Base-by-base conservation (phyloP, 2,329 filamentous ascomycete genomes). In the Ceratocystis lukuohia region DNA sequence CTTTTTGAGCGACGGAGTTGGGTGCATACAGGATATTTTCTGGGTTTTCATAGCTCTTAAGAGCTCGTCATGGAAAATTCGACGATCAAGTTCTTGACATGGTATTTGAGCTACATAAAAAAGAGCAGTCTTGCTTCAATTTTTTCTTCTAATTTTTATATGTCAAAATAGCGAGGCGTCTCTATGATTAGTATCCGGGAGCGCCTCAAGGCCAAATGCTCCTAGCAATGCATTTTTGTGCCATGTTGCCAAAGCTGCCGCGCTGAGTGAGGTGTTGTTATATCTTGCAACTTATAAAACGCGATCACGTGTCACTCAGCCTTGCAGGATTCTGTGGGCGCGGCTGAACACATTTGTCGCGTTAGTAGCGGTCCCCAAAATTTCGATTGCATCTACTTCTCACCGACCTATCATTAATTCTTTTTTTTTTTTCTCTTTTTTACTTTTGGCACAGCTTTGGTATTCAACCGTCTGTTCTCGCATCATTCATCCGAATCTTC, bases 241-340 rank as follows among this genome's bases (percentile, higher is more conserved):
- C 15, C 46, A 20, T 22, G 46, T 6, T 22, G n/a, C 46, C 17
- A n/a, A 48, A 48, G 46, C 17, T 15, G 15, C 45, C 17, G 45
- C 17, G 1, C 25, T 53, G 48, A 10, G 8, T 28, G 48, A 25
- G 20, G 20, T 50, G 17, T 10, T 53, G n/a, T n/a, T 41, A 7
- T 12, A 15, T 41, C 12, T 41, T 41, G 37, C 12, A 41, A 41
- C 37, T 41, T 41, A 20, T 2, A 44, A 37, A 8, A 12, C n/a
- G 48, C 44, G 65, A 66, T 68, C 64, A 68, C 64, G 64, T 68
- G 64, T 41, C 4, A 41, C 64, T 46, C 61, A 68, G 66, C 66
- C 66, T 68, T 65, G 66, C 22, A 68, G 63, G 66, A 68, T 68
- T 67, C 20, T 48, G n/a, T 10, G 28, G 53, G 50, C 66, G 66